Base-by-base conservation (phyloP, 1,284 basidiomycete species). In the Leccinum proximum region DNA sequence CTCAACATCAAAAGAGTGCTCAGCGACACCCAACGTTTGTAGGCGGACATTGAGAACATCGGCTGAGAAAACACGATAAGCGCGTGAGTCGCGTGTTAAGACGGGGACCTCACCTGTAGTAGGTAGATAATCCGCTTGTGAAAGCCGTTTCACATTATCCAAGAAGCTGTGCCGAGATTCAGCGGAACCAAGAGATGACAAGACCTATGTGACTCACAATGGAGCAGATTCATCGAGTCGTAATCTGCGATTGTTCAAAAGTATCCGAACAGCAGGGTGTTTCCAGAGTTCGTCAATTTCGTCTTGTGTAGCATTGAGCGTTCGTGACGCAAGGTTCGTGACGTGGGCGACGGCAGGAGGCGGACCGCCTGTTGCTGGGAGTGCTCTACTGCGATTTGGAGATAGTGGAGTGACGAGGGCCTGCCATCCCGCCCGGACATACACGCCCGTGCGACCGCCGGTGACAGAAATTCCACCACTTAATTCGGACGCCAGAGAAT, bases 31-130 rank as follows among this genome's bases (percentile, higher is more conserved):
- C 40, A 93, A 78, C 0, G 91, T 92, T 75, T 91, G 90, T 37
- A 93, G 77, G 22, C 91, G 87, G 62, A 90, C 91, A 63, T 89
- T 86, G 37, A 93, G 81, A 63, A 93, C 84, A 75, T 93, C 91
- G 70, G 85, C 91, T 86, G 70, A 57, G n/a, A 65, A 56, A 53
- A 42, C 5, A 30, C 26, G 56, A 59, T 66, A 56, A 62, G 62
- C 26, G 58, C 26, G 63, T 54, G 48, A 13, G 26, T 59, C 60
- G 13, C n/a, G 58, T 56, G 38, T 13, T 37, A n/a, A 30, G 61
- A 57, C 48, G 63, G 7, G 53, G 61, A 56, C 54, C 48, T 54
- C 48, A 89, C 90, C 87, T 68, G 84, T 89, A 7, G 84, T 82
- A 5, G 91, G 91, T 37, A 88, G 68, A 74, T 91, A 93, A 62